Conservation (phyloP, 2,329 filamentous ascomycete species). For the Sclerotiophoma versabilis region DNA sequence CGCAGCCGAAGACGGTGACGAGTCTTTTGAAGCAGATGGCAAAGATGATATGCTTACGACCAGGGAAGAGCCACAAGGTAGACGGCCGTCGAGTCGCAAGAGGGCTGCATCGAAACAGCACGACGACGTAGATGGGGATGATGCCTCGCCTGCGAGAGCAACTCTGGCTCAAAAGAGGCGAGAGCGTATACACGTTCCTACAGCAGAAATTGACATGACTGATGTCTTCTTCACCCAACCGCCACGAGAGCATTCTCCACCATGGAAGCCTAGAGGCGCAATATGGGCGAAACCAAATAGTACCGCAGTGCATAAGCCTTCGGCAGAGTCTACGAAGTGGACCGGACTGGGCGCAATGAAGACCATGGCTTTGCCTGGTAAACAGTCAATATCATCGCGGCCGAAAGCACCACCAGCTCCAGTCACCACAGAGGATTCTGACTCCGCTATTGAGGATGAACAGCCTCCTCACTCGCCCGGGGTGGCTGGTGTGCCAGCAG, state of each 20-base stretch:
- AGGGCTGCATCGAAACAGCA: conserved; percentile 16
- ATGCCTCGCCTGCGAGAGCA: conserved; percentile 30
- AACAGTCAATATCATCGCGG: conserved; percentile 36
- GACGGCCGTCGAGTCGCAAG: conserved; percentile 20
- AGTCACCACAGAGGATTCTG: conserved; percentile 15
- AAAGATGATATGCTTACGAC: conserved; percentile 18
- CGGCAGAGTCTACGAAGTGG: conserved; percentile 19
- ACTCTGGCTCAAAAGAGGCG: conserved; percentile 45
- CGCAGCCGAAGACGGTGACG: conserved; percentile 17
- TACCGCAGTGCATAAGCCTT: conserved; percentile 37
- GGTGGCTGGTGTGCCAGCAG: conserved; percentile 1
- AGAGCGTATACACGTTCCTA: conserved; percentile 54
- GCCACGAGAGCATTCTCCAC: conserved; percentile 51
- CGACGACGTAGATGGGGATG: conserved; percentile 19
- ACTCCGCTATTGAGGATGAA: conserved; percentile 21
- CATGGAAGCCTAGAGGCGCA: conserved; percentile 55
- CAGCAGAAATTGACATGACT: conserved; percentile 48
- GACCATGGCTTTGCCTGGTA: conserved; percentile 34
- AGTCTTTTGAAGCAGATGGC: conserved; percentile 14
- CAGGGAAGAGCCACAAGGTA: conserved; percentile 12
- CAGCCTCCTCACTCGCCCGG: conserved; percentile 21
- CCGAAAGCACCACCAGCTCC: conserved; percentile 28
- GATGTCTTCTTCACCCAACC: conserved; percentile 55
- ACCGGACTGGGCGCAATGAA: conserved; percentile 30
- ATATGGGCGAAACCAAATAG: conserved; percentile 55